These are phyloP conservation scores for Cladosporium cucumerinum DNA, from an alignment of 2,329 filamentous ascomycete genomes.

Conservation along the genomic window DNA sequence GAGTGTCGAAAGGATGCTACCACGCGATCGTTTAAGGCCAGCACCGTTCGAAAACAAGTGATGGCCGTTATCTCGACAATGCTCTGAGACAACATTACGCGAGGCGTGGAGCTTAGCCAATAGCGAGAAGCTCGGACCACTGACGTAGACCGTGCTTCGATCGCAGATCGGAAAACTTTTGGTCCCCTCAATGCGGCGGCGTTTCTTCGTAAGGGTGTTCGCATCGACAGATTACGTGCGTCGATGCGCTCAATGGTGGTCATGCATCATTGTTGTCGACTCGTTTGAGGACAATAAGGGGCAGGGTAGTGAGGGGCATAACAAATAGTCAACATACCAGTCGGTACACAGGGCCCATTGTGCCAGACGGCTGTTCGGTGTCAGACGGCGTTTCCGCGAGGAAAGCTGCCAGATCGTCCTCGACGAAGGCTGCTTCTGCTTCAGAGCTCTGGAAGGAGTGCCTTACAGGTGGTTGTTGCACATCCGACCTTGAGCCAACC, in stretches of 20 bases:
- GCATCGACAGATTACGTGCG: neutral
- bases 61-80: neutral
- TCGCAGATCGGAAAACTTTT: neutral
- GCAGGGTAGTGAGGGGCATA: neutral
- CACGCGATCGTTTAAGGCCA: neutral
- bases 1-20: neutral
- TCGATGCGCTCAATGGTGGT: neutral
- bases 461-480: neutral
- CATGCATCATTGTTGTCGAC: neutral
- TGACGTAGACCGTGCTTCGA: constrained; percentile 2
- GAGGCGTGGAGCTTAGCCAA: neutral
- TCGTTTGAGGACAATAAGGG: neutral
- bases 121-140: neutral
- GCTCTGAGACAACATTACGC: constrained; percentile 3
- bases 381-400: constrained; percentile 5
- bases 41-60: neutral
- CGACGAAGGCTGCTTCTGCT: constrained; percentile 4
- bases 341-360: constrained; percentile 14
- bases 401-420: constrained; percentile 18
- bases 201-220: neutral
- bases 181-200: neutral
- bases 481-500: constrained; percentile 7
- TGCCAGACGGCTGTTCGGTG: neutral
- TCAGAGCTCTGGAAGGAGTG: constrained; percentile 15
- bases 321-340: constrained; percentile 9